Conservation (phyloP, 192 early-diverging fungal species). For the Geranomyces variabilis region DNA sequence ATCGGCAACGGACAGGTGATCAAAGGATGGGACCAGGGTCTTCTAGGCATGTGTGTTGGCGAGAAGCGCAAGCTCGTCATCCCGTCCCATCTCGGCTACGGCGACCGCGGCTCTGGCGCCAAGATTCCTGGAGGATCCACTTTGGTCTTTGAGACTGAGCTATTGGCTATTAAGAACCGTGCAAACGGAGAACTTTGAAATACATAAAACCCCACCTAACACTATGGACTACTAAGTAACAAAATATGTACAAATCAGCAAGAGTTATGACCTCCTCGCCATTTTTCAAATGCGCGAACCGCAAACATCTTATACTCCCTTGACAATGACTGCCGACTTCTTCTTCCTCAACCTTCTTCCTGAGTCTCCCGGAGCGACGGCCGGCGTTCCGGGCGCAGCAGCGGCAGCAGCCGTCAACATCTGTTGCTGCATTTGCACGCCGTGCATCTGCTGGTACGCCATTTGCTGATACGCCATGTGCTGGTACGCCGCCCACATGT, state of each 20-base stretch:
- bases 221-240: no score
- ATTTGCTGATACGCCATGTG: slow-evolving; percentile 22
- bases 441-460: slow-evolving; percentile 10
- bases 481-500: slow-evolving; percentile 26
- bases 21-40: slow-evolving; percentile 78
- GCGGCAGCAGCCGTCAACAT: slow-evolving; percentile 4
- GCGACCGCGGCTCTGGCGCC: slow-evolving; percentile 58
- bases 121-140: slow-evolving; percentile 55
- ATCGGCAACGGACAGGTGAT: slow-evolving; percentile 68
- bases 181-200: no score
- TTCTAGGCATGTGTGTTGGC: slow-evolving; percentile 76
- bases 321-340: no score
- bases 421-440: background rate
- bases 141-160: slow-evolving; percentile 80
- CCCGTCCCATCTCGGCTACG: slow-evolving; percentile 61
- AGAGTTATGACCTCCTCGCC: no score
- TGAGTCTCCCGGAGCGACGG: no score
- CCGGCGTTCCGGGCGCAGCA: background rate
- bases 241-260: no score
- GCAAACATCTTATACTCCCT: no score
- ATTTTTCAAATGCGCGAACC: no score
- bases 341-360: no score
- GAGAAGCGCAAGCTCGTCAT: slow-evolving; percentile 78
- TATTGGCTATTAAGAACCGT: slow-evolving; percentile 57
- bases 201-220: no score